Base-by-base conservation (phyloP, 2,329 filamentous ascomycete genomes). In the Aspergillus versicolor region DNA sequence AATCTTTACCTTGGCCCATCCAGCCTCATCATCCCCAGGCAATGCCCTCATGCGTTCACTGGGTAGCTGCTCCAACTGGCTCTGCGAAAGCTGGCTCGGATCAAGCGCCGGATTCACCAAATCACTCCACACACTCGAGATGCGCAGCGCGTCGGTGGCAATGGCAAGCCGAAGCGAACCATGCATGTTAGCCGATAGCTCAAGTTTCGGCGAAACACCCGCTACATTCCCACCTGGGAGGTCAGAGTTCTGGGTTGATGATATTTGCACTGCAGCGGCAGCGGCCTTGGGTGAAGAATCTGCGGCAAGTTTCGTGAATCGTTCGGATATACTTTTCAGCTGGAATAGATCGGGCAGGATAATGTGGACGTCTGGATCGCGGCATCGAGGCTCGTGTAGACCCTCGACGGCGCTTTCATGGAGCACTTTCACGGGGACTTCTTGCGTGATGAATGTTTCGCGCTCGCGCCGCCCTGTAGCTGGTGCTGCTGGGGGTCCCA, bases 301-400 rank as follows among this genome's bases (percentile, higher is more conserved):
- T 9, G 59, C 47, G 2, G 64, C 69, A 3, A 97, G 84, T 69
- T 90, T 93, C 42, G 92, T 97, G 76, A 97, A 97, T 52, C 94
- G 88, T 73, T 99, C 94, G 4, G 91, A 96, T 61, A 99, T 94
- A 61, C 88, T 89, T 71, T 97, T 97, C 57, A 99, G 82, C 69
- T 97, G 92, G 42, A 92, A 81, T 4, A 99, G 79, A 5, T 91
- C 88, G 0, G 94, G 94, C 3, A 99, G 82, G 53, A 92, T 87
- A 69, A 99, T 96, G 75, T 97, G 90, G 3, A 97, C 92, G 68
- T 97, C 94, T 40, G 93, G 91, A 66, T 96, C 92, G 58, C 91
- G 88, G 58, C 92, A 91, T 59, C 88, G 87, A 13, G 94, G 94
- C 77, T 99, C 93, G 77, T 96, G 91, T 61, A 97, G 87, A n/a